A percentile compares a stretch with the other conserved stretches of the same genome.
These are phyloP conservation scores for Beauveria sp. DNA, from an alignment of 2,329 filamentous ascomycete species.

Conservation along the genomic window DNA sequence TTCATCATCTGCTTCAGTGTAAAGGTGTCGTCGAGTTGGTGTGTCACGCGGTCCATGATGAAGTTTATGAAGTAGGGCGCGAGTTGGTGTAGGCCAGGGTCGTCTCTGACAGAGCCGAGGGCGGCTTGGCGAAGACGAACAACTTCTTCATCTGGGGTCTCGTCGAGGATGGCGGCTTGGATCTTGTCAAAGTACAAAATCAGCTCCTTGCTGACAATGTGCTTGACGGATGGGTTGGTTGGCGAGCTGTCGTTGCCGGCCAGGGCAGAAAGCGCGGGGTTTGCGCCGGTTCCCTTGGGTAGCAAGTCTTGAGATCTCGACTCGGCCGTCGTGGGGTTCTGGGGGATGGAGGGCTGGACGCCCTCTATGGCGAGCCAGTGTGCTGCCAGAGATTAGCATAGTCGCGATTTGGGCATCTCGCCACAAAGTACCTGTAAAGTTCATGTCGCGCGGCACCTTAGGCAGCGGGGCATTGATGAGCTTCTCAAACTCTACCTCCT, in stretches of 20 bases:
- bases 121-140: constrained; percentile 71
- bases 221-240: constrained; percentile 88
- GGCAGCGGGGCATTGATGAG: constrained; percentile 93
- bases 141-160: constrained; percentile 72
- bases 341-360: constrained; percentile 90
- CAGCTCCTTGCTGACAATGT: constrained; percentile 91
- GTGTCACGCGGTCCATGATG: constrained; percentile 91
- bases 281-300: constrained; percentile 83
- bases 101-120: constrained; percentile 74
- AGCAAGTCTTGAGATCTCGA: constrained; percentile 77
- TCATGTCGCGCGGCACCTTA: constrained; percentile 88
- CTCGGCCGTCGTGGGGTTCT: constrained; percentile 86
- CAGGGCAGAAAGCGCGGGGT: constrained; percentile 71
- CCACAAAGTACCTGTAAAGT: constrained; percentile 65
- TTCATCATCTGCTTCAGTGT: constrained; percentile 88
- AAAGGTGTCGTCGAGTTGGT: constrained; percentile 84
- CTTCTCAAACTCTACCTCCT: constrained; percentile 98
- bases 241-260: constrained; percentile 77
- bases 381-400: constrained; percentile 41
- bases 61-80: constrained; percentile 96
- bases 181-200: constrained; percentile 97
- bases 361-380: constrained; percentile 98
- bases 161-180: constrained; percentile 79
- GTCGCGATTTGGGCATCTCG: neutral
- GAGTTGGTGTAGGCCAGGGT: constrained; percentile 90